Evolutionary conservation across 2,329 filamentous ascomycete genomes (phyloP).

Genomic region (Aspergillus thermomutatus): DNA sequence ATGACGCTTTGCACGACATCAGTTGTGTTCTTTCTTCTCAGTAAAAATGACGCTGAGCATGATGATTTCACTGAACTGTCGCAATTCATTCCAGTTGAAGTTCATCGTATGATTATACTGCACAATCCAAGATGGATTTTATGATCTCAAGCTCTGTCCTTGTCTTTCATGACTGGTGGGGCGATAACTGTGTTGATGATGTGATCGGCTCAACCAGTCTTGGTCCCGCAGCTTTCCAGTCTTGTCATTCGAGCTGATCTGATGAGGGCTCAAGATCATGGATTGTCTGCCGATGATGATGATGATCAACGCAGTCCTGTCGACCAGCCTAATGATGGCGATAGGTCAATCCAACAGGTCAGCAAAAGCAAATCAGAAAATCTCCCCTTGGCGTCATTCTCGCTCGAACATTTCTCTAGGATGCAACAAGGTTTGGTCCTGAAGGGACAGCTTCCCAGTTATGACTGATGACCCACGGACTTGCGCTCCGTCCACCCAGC

Average conservation of each 20-base stretch:
- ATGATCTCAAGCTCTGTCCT: neutral
- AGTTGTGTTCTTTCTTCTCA: neutral
- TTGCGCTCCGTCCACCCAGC: constrained; percentile 6
- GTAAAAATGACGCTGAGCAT: neutral
- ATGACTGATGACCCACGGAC: constrained; percentile 17
- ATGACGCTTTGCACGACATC: neutral
- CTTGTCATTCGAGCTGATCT: no score
- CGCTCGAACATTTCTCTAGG: neutral
- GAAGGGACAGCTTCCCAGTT: neutral
- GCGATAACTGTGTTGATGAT: neutral
- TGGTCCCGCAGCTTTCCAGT: no score
- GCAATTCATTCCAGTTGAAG: neutral
- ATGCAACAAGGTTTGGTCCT: neutral
- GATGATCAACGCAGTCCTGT: neutral
- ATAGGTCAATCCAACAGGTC: neutral
- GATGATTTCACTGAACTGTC: neutral
- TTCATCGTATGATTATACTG: neutral
- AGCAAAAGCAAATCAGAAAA: neutral
- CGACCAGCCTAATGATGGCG: neutral
- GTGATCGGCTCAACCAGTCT: neutral
- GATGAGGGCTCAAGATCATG: neutral
- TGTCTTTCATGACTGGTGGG: neutral
- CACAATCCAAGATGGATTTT: neutral
- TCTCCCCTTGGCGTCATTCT: neutral
- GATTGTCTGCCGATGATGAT: no score